Evolutionary conservation across 2,329 filamentous ascomycete species (phyloP).

Genomic region (Monilinia aucupariae): DNA sequence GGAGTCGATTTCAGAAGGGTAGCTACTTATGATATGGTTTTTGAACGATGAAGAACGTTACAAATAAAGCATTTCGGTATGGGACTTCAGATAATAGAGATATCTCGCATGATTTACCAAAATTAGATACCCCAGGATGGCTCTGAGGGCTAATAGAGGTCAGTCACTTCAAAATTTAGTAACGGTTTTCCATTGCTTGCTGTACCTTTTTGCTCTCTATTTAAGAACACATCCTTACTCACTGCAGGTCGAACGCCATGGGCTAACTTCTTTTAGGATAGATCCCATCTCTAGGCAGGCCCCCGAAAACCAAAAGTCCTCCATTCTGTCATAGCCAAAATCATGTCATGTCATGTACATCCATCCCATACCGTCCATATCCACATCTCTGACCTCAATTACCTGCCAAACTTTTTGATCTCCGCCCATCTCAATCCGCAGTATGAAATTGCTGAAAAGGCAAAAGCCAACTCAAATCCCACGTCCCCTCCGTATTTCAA

Average conservation of each 20-base stretch:
- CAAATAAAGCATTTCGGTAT: not conserved
- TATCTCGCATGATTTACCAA: not conserved
- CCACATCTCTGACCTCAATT: conserved; percentile 16
- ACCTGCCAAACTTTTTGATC: conserved; percentile 39
- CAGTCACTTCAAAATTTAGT: not conserved
- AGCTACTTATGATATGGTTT: conserved; percentile 45
- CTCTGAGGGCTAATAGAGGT: not conserved
- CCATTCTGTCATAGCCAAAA: not conserved
- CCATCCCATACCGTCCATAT: not conserved
- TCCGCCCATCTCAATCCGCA: conserved; percentile 40
- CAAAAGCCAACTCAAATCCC: conserved; percentile 62
- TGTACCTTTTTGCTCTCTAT: not conserved
- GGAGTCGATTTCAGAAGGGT: conserved; percentile 38
- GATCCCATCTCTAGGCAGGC: not conserved
- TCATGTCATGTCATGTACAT: not conserved
- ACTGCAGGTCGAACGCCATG: not conserved
- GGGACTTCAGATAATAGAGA: not conserved
- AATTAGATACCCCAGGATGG: not conserved
- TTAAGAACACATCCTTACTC: not conserved
- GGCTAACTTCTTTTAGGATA: not conserved
- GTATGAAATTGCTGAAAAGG: conserved; percentile 51
- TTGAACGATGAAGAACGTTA: not conserved
- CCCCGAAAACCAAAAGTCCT: not conserved
- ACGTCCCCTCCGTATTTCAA: conserved; percentile 47
- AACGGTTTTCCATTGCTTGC: not conserved